Evolutionary conservation across 2,329 filamentous ascomycete genomes (phyloP), one percentile per base, ranked within the genome.

Genomic region (Nigrospora oryzae): DNA sequence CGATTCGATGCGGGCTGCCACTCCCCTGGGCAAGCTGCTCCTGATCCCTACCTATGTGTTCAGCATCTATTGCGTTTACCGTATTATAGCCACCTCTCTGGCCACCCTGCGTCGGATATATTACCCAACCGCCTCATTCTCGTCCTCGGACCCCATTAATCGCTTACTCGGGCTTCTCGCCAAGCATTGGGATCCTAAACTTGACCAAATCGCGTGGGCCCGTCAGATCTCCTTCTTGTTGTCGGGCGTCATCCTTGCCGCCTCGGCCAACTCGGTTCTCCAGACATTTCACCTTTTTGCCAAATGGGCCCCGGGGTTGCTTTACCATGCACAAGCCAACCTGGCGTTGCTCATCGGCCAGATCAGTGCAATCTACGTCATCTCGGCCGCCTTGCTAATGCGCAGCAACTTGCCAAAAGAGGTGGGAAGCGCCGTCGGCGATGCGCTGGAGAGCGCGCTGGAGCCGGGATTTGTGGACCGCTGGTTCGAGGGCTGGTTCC

Each of bases 401-500:
- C 68, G 89, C 42, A 86, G 84, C 53, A 91, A 89, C 60, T 69
- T 95, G 52, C 89, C 89, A 0, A 73, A 71, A 34, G 85, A 90
- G 59, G 83, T 91, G 59, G 81, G 87, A 47, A 81, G 79, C 41
- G 85, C 85, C 2, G 86, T 94, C 4, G 82, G 81, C 3, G 85
- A 89, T 51, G 86, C 86, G 1, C 66, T 95, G 30, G 82, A 86
- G 37, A 86, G 85, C 16, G 85, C 87, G 14, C 70, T 94, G 10
- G 83, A 87, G 55, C 79, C 79, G 7, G 70, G 71, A 0, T 88
- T 87, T 55, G 84, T 87, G 5, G 82, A 94, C 56, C 73, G 78
- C 30, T 95, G 89, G 89, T 95, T 95, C 54, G 89, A 95, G 62
- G 82, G 80, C 8, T 91, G 88, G 83, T 95, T 94, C 61, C 63